Evolutionary conservation across 176 grass and related monocot genomes (phyloP).

Genomic region (Bromus sterilis): DNA sequence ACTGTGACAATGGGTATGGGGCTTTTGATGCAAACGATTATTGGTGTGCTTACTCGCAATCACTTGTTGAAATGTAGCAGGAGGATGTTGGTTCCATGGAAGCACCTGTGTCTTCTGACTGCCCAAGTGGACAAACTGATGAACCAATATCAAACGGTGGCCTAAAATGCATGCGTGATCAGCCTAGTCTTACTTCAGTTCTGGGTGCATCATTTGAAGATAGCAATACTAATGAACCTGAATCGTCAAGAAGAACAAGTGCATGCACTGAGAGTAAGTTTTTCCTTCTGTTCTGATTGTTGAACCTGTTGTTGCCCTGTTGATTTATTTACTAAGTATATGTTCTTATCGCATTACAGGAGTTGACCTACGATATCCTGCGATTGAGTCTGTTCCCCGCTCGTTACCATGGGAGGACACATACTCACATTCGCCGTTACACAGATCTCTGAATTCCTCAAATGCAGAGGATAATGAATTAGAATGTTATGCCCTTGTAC

Average conservation of each 20-base stretch:
- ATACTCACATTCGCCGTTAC: conserved; percentile 25
- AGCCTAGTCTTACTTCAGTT: conserved; percentile 82
- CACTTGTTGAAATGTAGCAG: conserved; percentile 35
- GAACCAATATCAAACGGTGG: conserved; percentile 18
- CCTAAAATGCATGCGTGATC: conserved; percentile 26
- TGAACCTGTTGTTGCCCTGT: neutral
- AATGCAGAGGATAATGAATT: conserved; percentile 36
- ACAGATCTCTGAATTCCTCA: conserved; percentile 5
- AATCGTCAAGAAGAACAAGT: conserved; percentile 41
- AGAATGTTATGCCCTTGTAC: conserved; percentile 45
- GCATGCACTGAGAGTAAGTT: conserved; percentile 44
- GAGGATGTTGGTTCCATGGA: conserved; percentile 45
- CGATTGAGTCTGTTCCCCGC: conserved; percentile 37
- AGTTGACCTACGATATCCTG: conserved; percentile 29
- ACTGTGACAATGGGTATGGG: neutral
- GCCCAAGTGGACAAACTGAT: conserved; percentile 31
- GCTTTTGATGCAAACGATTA: neutral
- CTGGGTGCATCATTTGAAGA: conserved; percentile 60
- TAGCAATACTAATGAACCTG: conserved; percentile 35
- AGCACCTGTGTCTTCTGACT: conserved; percentile 21
- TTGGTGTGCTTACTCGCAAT: neutral
- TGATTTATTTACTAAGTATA: conserved; percentile 10
- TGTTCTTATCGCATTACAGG: conserved; percentile 5
- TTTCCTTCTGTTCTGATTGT: neutral
- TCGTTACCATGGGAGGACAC: conserved; percentile 61